Conservation (phyloP, 2,329 filamentous ascomycete genomes). For the Coniochaeta sp. region DNA sequence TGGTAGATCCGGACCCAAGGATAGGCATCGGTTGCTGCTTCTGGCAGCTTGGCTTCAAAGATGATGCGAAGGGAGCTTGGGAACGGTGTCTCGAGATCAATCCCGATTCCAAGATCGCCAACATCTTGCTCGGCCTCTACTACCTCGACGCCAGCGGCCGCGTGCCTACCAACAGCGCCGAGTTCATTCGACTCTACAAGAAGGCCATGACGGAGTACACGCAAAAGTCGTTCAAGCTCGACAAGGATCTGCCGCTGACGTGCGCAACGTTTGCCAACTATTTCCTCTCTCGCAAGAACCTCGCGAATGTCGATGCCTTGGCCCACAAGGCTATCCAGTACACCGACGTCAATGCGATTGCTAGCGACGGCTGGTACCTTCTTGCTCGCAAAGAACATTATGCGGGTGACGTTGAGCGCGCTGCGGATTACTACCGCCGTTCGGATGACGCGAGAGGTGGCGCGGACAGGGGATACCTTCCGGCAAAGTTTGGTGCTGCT, state of each 20-base stretch:
- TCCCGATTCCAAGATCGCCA: slow-evolving; percentile 79
- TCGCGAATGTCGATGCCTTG: slow-evolving; percentile 74
- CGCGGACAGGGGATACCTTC: slow-evolving; percentile 81
- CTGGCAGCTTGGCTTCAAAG: slow-evolving; percentile 93
- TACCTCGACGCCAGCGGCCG: slow-evolving; percentile 82
- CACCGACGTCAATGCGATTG: slow-evolving; percentile 93
- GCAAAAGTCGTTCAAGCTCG: slow-evolving; percentile 86
- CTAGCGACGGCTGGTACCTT: slow-evolving; percentile 95
- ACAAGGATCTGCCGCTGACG: slow-evolving; percentile 83
- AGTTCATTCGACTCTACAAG: slow-evolving; percentile 80
- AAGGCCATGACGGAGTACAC: slow-evolving; percentile 93
- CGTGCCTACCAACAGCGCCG: slow-evolving; percentile 73
- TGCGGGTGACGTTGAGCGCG: slow-evolving; percentile 63
- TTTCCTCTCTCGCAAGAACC: slow-evolving; percentile 76
- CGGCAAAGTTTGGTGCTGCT: slow-evolving; percentile 89
- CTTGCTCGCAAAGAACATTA: slow-evolving; percentile 89
- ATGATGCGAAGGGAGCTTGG: slow-evolving; percentile 87
- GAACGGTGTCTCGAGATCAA: slow-evolving; percentile 75
- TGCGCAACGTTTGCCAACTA: slow-evolving; percentile 87
- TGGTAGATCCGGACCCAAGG: slow-evolving; percentile 88
- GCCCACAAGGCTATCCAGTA: slow-evolving; percentile 91
- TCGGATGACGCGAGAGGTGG: slow-evolving; percentile 90
- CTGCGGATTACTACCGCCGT: slow-evolving; percentile 78
- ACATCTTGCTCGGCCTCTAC: slow-evolving; percentile 83
- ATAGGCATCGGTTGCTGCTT: slow-evolving; percentile 96